Base-by-base conservation (phyloP, 306 rosid genomes). In the Gynostemma pentaphyllum region DNA sequence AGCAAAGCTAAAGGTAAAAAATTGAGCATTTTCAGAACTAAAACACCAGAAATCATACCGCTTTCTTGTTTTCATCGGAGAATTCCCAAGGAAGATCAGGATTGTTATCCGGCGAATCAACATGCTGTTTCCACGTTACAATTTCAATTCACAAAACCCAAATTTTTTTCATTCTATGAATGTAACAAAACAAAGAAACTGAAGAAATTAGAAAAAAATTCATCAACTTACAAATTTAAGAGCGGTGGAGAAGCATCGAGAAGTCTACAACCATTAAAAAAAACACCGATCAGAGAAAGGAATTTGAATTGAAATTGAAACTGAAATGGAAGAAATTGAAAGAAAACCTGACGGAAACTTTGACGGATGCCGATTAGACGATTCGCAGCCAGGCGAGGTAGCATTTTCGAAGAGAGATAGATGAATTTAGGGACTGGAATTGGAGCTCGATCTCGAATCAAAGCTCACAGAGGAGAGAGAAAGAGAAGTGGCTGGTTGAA, bases 31-130 rank as follows among this genome's bases (percentile, higher is more conserved):
- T n/a, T 19, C 1, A 1, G 40, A 52, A 19, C 7, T 26, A 44
- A 67, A 75, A 54, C 11, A 4, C 52, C 57, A 44, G 49, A 68
- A 42, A 50, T 40, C 56, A 50, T 40, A 86, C 99, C 99, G 81
- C 88, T 18, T 54, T 66, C 68, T 84, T 76, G 77, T 92, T 88
- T 26, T 69, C 69, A n/a, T 64, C 75, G 4, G 52, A 15, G 82
- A 92, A 92, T 68, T 88, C 88, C 99, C 99, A 92, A 0, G 83
- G 85, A 47, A 82, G 76, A 61, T 88, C 88, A 2, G 94, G 82
- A 30, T 79, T 88, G 74, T 88, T 92, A 32, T 92, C 96, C 19
- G 95, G 94, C 27, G 94, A 41, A 65, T 92, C 95, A 73, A 92
- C 59, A 79, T 88, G 99, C 96, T 92, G 81, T 64, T n/a, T 39